A percentile compares a stretch with the other conserved stretches of the same genome.
Evolutionary conservation across 2,329 filamentous ascomycete species (phyloP).

Genomic region (Lasiodiplodia sp.): DNA sequence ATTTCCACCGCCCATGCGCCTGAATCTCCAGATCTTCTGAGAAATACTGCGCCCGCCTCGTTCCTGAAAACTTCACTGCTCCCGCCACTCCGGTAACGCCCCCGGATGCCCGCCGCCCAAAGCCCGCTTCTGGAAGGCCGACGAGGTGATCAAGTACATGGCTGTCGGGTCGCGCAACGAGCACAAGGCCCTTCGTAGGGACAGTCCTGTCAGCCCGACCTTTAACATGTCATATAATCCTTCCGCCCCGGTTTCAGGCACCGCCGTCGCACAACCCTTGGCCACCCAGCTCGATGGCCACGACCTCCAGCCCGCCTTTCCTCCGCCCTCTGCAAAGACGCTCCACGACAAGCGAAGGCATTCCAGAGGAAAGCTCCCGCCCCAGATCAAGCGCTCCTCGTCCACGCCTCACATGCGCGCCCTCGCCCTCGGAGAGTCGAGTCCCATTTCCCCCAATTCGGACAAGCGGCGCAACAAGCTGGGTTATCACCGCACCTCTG

Average conservation of each 20-base stretch:
- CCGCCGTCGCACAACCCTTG: slow-evolving; percentile 34
- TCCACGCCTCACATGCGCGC: slow-evolving; percentile 59
- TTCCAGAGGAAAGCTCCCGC: slow-evolving; percentile 50
- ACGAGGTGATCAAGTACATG: slow-evolving; percentile 40
- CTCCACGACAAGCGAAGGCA: slow-evolving; percentile 47
- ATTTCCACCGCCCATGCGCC: slow-evolving; percentile 22
- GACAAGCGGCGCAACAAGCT: slow-evolving; percentile 87
- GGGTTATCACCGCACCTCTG: slow-evolving; percentile 92
- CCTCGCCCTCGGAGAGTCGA: slow-evolving; percentile 45
- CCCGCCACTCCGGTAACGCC: slow-evolving; percentile 14
- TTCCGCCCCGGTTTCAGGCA: slow-evolving; percentile 39
- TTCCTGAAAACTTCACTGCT: slow-evolving; percentile 26
- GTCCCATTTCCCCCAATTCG: slow-evolving; percentile 57
- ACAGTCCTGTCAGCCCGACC: slow-evolving; percentile 36
- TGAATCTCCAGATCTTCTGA: slow-evolving; percentile 18
- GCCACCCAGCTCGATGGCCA: slow-evolving; percentile 24
- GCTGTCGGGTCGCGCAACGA: slow-evolving; percentile 39
- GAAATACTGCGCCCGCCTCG: slow-evolving; percentile 18
- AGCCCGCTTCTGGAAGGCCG: slow-evolving; percentile 17
- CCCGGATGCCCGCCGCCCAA: slow-evolving; percentile 21
- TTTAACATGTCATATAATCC: slow-evolving; percentile 46
- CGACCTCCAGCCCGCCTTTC: slow-evolving; percentile 20
- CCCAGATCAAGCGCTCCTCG: slow-evolving; percentile 51
- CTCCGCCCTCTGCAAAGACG: slow-evolving; percentile 35
- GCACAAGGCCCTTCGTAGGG: slow-evolving; percentile 46